These are phyloP conservation scores for Sporothrix brunneoviolacea DNA, from an alignment of 2,329 filamentous ascomycete genomes.

Conservation along the genomic window DNA sequence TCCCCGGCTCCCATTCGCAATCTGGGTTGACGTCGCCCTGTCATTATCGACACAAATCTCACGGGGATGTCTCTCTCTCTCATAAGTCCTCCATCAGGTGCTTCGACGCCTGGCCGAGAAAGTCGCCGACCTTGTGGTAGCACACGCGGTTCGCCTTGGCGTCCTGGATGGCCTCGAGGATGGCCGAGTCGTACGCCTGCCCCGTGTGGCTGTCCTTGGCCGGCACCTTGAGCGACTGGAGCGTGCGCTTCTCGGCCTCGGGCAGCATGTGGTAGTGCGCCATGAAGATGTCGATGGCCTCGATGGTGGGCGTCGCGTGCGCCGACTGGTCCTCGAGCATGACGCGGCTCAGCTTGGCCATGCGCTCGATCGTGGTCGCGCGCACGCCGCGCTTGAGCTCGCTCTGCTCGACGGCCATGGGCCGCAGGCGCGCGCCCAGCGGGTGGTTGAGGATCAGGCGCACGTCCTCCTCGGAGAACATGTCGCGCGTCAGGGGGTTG, in stretches of 20 bases:
- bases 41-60: not conserved
- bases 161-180: conserved; percentile 24
- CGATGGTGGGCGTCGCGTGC: conserved; percentile 19
- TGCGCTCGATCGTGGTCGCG: conserved; percentile 19
- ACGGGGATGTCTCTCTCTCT: no score
- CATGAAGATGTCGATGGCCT: conserved; percentile 24
- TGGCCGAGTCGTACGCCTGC: conserved; percentile 23
- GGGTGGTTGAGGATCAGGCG: conserved; percentile 22
- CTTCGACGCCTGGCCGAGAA: conserved; percentile 17
- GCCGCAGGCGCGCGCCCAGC: conserved; percentile 21
- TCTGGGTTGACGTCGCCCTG: no score
- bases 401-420: conserved; percentile 20
- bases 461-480: conserved; percentile 25
- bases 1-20: no score
- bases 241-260: conserved; percentile 20
- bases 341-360: conserved; percentile 18
- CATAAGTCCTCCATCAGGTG: conserved; percentile 3
- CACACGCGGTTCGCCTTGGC: conserved; percentile 24
- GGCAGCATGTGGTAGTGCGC: conserved; percentile 23
- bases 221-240: conserved; percentile 22
- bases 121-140: conserved; percentile 20
- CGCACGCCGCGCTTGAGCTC: conserved; percentile 23
- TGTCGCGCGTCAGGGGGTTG: conserved; percentile 24
- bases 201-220: conserved; percentile 25
- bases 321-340: conserved; percentile 22